Evolutionary conservation across 78 protist species (phyloP), one percentile per base, ranked within the genome.

Genomic region (Isochrysis galbana): DNA sequence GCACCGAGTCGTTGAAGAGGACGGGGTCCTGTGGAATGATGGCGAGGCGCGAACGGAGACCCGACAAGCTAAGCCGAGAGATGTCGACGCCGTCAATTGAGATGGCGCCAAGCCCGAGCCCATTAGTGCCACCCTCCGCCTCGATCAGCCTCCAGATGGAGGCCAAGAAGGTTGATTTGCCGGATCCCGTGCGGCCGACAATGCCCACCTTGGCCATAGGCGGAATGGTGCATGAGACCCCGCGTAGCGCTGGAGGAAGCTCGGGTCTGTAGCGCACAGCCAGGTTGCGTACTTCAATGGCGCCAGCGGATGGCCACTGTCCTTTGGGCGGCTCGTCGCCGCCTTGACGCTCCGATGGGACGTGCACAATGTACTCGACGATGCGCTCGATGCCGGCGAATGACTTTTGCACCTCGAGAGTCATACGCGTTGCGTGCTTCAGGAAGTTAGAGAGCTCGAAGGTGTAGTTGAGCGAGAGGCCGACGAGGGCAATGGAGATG

Each of bases 11-110:
- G 39, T 95, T 72, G 95, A 98, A 96, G 70, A 97, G 86, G 0
- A 93, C 93, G 46, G 99, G 98, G 69, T 96, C 98, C 94, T 98
- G 99, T 26, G 99, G 98, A 46, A 97, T 97, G 94, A 97, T 97
- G 21, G 98, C 83, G 36, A 98, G 93, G 36, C 90, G 90, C 29
- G 80, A 34, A 38, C 99, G 95, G 44, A 97, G 84, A 48, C 48
- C 93, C n/a, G 46, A 47, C 72, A 97, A 89, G 38, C 96, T 95
- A 14, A 97, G 44, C 1, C 23, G 2, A 0, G 95, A 7, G 46
- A 96, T 95, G 83, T 96, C 96, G 17, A 93, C 92, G 34, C 96
- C 95, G 44, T 95, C 97, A 36, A 97, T 36, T 29, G 0, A 10
- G 22, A 96, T 70, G 5, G 80, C 80, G 41, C 80, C 80, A 23